These are phyloP conservation scores for Arachis stenosperma DNA, from an alignment of 306 rosid genomes.

Conservation along the genomic window DNA sequence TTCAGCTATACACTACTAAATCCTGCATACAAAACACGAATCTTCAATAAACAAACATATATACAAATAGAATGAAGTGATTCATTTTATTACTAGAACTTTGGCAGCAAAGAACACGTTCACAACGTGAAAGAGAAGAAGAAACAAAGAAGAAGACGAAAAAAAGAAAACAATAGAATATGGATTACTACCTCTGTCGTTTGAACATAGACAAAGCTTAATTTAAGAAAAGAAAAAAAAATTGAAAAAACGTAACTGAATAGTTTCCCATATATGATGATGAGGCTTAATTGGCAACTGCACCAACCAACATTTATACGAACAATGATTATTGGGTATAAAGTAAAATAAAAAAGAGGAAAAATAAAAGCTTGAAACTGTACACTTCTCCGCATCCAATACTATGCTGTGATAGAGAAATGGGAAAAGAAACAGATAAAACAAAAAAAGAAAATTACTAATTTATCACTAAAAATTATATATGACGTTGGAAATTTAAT, in stretches of 20 bases:
- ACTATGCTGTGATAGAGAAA: too few species aligned
- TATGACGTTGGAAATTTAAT: too few species aligned
- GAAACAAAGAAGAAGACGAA: background rate
- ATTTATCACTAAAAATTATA: too few species aligned
- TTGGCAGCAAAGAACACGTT: background rate
- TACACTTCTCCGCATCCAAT: too few species aligned
- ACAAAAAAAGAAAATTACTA: too few species aligned
- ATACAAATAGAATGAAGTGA: background rate
- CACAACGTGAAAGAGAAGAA: conserved; percentile 1
- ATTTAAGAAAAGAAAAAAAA: background rate
- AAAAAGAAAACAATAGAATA: background rate
- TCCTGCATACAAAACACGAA: conserved; percentile 25
- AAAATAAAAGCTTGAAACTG: too few species aligned
- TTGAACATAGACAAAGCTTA: background rate
- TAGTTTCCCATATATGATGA: background rate
- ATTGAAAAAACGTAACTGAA: background rate
- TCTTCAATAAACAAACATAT: background rate
- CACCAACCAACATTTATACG: too few species aligned
- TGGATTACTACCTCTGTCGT: background rate
- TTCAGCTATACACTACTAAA: conserved; percentile 15
- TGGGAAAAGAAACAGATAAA: too few species aligned
- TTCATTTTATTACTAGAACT: background rate
- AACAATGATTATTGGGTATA: too few species aligned
- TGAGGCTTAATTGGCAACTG: too few species aligned
- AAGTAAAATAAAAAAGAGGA: too few species aligned